Percentiles rank a stretch among this genome's conserved stretches.
Evolutionary conservation across 768 basidiomycete genomes (phyloP).

Genomic region (Panaeolus cyanescens): DNA sequence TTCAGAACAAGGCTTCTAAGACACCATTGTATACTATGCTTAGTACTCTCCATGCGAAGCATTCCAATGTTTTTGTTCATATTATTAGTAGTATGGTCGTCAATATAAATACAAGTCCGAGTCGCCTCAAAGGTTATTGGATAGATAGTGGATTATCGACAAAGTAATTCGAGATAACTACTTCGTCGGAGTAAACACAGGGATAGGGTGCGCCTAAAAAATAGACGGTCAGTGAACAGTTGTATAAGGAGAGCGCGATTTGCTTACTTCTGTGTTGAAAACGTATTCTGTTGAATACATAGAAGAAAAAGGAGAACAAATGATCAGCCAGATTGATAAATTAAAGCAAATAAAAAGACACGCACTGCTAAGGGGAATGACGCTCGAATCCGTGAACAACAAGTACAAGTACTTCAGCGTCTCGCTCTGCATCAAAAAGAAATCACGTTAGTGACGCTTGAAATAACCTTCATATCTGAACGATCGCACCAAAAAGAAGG

Average conservation of each 20-base stretch:
- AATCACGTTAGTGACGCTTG: not conserved
- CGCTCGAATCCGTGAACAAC: constrained; percentile 76
- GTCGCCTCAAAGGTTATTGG: too few relatives aligned
- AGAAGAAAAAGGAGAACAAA: not conserved
- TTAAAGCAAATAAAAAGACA: constrained; percentile 15
- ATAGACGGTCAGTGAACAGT: not conserved
- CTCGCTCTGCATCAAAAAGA: constrained; percentile 61
- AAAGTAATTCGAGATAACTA: not conserved
- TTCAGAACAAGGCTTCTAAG: too few relatives aligned
- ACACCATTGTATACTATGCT: too few relatives aligned
- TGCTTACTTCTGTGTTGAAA: constrained; percentile 82
- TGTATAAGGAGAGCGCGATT: not conserved
- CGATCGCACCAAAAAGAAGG: constrained; percentile 79
- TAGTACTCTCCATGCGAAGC: too few relatives aligned
- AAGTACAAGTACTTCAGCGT: constrained; percentile 93
- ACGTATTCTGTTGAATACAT: constrained; percentile 60
- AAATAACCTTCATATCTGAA: not conserved
- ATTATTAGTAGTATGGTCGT: too few relatives aligned
- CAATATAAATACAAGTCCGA: too few relatives aligned
- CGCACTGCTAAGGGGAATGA: constrained; percentile 77
- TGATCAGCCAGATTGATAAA: too few relatives aligned
- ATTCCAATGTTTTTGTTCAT: too few relatives aligned
- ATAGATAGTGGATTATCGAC: too few relatives aligned
- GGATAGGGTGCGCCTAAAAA: constrained; percentile 39
- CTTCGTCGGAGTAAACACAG: constrained; percentile 33